Conservation (phyloP, 768 basidiomycete genomes). For the Stropharia rugosoannulata region DNA sequence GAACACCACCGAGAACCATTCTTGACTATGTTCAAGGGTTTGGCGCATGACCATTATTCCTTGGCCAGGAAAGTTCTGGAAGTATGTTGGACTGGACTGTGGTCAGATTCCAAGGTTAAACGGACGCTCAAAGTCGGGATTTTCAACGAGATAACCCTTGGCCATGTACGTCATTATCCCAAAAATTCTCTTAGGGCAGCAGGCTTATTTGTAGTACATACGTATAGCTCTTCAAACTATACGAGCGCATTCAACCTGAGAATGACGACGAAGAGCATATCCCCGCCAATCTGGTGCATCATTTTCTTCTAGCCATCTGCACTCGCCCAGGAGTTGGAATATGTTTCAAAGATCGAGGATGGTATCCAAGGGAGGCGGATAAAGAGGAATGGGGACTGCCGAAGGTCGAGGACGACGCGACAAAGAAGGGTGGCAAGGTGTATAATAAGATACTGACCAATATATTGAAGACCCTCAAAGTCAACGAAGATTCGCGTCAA, state of each 20-base stretch:
- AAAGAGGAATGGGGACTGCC: slow-evolving; percentile 19
- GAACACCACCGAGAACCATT: slow-evolving; percentile 71
- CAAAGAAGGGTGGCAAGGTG: slow-evolving; percentile 43
- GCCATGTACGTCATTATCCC: slow-evolving; percentile 45
- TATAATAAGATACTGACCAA: slow-evolving; percentile 85
- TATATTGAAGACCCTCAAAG: slow-evolving; percentile 70
- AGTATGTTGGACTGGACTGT: slow-evolving; percentile 73
- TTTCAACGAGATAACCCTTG: slow-evolving; percentile 66
- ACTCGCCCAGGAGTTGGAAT: slow-evolving; percentile 80
- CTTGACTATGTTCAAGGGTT: slow-evolving; percentile 69
- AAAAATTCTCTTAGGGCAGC: neutral
- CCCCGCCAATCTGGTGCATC: slow-evolving; percentile 79
- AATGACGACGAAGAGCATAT: slow-evolving; percentile 48
- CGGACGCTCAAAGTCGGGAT: slow-evolving; percentile 68
- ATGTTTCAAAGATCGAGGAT: slow-evolving; percentile 87
- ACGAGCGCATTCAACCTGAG: slow-evolving; percentile 58
- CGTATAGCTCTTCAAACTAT: slow-evolving; percentile 68
- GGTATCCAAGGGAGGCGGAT: slow-evolving; percentile 77
- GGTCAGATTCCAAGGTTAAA: slow-evolving; percentile 72
- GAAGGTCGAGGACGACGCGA: slow-evolving; percentile 36
- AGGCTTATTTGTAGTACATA: neutral
- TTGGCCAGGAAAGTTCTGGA: slow-evolving; percentile 68
- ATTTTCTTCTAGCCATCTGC: slow-evolving; percentile 84
- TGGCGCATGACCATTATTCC: slow-evolving; percentile 62
- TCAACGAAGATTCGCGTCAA: slow-evolving; percentile 86